Conservation (phyloP, 208 protist species). For the Crithidia bombi region DNA sequence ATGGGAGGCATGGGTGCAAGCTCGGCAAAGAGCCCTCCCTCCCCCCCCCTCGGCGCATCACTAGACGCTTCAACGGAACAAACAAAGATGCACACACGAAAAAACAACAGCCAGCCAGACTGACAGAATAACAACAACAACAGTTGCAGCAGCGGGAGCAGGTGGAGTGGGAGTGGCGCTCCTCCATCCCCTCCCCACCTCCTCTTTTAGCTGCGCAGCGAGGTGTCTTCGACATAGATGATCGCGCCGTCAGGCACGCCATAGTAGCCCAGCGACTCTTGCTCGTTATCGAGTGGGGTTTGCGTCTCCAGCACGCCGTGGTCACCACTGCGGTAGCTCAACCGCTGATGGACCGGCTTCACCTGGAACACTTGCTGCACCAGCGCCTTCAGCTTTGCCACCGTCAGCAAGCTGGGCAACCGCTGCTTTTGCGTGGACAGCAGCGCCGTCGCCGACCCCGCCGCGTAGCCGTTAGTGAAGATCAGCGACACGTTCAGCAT, state of each 20-base stretch:
- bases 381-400: slow-evolving; percentile 85
- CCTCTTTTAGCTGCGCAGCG: slow-evolving; percentile 39
- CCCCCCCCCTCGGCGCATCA: no score
- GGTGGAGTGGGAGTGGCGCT: no score
- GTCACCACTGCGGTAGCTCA: slow-evolving; percentile 75
- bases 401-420: slow-evolving; percentile 77
- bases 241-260: slow-evolving; percentile 73
- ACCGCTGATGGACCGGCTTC: slow-evolving; percentile 55
- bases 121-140: slow-evolving; percentile 11
- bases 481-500: slow-evolving; percentile 75
- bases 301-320: slow-evolving; percentile 57
- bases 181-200: neutral
- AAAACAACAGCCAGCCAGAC: slow-evolving; percentile 9
- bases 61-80: neutral
- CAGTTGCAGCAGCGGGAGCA: no score
- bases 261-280: slow-evolving; percentile 77
- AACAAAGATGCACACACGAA: slow-evolving; percentile 17
- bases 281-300: slow-evolving; percentile 67
- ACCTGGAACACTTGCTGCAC: slow-evolving; percentile 74
- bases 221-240: slow-evolving; percentile 73
- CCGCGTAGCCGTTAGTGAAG: slow-evolving; percentile 54
- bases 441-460: slow-evolving; percentile 1
- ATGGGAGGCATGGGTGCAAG: no score
- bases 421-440: slow-evolving; percentile 30
- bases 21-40: no score